Percentiles rank a stretch among this genome's conserved stretches.
phyloP scores from a whole-genome alignment of 2,329 filamentous ascomycete species.

The Coniochaeta prunicola region DNA sequence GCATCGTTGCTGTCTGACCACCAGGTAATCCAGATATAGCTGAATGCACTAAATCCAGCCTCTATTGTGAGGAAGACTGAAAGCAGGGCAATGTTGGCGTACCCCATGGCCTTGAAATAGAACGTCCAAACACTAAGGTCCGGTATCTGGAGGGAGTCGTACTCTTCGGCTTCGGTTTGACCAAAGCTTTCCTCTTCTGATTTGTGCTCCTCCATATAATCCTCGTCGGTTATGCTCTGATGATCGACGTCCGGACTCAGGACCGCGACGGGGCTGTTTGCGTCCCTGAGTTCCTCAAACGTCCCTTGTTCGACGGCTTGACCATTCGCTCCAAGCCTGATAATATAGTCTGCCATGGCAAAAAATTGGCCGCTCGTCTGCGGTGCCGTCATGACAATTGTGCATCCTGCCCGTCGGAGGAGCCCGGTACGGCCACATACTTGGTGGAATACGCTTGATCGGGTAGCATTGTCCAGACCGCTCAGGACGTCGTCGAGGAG shows the following conservation, averaged over 20 bases:
- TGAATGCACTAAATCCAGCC: not conserved
- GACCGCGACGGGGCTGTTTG: too few species aligned
- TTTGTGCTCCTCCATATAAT: too few species aligned
- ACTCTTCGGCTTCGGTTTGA: not conserved
- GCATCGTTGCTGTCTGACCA: not conserved
- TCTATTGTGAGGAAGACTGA: not conserved
- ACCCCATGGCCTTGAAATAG: not conserved
- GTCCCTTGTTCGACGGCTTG: not conserved
- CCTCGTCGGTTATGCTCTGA: too few species aligned
- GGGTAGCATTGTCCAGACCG: constrained; percentile 15
- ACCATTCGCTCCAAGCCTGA: not conserved
- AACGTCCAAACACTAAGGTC: not conserved
- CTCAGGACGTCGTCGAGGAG: constrained; percentile 32
- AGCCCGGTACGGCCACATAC: not conserved
- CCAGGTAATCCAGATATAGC: not conserved
- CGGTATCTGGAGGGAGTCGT: not conserved
- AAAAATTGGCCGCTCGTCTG: not conserved
- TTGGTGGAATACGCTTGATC: not conserved
- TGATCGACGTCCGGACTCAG: too few species aligned
- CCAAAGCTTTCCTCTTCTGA: too few species aligned
- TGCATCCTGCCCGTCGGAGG: not conserved
- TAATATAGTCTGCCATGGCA: not conserved
- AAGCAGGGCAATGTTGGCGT: not conserved
- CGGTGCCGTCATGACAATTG: not conserved
- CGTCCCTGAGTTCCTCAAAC: not conserved